These are phyloP conservation scores for Spinacia oleracea DNA, from an alignment of 179 eudicot genomes.

Conservation along the genomic window DNA sequence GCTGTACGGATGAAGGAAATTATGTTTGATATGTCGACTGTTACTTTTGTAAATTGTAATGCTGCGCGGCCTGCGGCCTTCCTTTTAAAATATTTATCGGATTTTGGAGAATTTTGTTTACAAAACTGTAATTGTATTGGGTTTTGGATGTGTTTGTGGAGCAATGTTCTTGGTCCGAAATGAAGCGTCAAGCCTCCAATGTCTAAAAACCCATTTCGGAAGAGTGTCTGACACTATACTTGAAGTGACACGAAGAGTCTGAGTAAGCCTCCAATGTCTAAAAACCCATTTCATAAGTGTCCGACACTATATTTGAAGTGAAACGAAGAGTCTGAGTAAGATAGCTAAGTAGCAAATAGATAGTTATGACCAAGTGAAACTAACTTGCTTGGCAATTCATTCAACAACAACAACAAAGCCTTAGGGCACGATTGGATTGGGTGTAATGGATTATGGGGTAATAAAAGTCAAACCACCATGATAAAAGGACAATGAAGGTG, in stretches of 20 bases:
- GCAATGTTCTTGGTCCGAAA: neutral
- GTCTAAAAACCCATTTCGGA: neutral
- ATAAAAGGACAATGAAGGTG: too few relatives aligned
- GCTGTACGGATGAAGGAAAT: neutral
- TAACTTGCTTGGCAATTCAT: neutral
- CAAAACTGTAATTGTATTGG: neutral
- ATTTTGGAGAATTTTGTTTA: neutral
- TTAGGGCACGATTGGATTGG: too few relatives aligned
- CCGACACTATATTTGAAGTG: neutral
- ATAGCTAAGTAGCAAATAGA: neutral
- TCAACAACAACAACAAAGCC: too few relatives aligned
- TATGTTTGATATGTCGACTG: neutral
- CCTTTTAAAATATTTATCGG: neutral
- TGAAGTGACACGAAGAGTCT: slow-evolving; percentile 3
- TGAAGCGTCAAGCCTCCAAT: neutral
- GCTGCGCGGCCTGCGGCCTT: too few relatives aligned
- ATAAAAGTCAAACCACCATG: too few relatives aligned
- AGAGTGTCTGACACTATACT: neutral
- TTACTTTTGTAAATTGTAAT: too few relatives aligned
- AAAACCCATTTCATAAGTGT: neutral
- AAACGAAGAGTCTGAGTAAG: neutral
- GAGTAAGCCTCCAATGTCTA: neutral
- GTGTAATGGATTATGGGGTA: too few relatives aligned
- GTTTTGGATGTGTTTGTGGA: neutral
- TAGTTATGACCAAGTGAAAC: neutral